Conservation (phyloP, 345 rosid species). For the Atalantia buxifolia region DNA sequence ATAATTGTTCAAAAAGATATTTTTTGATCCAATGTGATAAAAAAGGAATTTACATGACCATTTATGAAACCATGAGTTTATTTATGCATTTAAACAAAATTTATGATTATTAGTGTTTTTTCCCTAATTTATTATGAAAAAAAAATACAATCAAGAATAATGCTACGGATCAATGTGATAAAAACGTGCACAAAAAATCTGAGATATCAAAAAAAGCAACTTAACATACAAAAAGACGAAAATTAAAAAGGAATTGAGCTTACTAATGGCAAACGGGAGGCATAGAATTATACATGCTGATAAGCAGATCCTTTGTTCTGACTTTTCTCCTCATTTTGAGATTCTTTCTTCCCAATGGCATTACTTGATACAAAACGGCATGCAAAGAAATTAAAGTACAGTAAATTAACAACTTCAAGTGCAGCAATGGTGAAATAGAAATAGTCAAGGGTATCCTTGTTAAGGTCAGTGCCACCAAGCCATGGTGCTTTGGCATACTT, state of each 20-base stretch:
- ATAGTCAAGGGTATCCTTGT: constrained; percentile 33
- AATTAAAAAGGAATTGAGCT: background rate
- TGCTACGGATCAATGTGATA: background rate
- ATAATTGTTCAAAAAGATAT: no score
- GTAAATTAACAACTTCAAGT: constrained; percentile 29
- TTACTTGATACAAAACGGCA: constrained; percentile 11
- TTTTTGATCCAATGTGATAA: no score
- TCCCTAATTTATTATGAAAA: no score
- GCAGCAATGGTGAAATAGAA: constrained; percentile 34
- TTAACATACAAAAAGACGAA: background rate
- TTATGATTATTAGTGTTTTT: no score
- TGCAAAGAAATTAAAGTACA: constrained; percentile 41
- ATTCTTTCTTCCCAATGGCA: background rate
- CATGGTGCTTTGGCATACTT: constrained; percentile 29
- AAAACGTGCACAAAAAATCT: background rate
- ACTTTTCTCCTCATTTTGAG: background rate
- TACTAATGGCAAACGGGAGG: background rate
- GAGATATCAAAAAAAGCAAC: background rate
- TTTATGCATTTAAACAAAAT: no score
- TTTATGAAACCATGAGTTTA: no score
- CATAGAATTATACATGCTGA: background rate
- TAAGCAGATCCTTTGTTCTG: background rate
- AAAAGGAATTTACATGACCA: fast-evolving
- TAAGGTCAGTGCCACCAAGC: constrained; percentile 54
- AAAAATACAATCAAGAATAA: no score